phyloP scores from a whole-genome alignment of 768 basidiomycete genomes.

The Russula emetica region DNA sequence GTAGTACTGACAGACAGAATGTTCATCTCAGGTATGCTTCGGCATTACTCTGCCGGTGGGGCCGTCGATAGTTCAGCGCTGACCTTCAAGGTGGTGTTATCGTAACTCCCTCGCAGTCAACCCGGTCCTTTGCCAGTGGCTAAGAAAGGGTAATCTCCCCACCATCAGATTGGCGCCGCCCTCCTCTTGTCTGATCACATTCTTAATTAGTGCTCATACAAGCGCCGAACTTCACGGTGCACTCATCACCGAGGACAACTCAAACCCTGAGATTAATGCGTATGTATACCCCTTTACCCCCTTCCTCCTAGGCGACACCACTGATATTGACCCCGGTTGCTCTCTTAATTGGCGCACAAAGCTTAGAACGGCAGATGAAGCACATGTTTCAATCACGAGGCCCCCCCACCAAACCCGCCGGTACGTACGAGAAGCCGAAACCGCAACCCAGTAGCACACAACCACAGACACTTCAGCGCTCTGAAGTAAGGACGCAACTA shows the following conservation, averaged over 20 bases:
- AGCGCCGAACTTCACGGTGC: not conserved
- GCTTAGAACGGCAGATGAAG: not conserved
- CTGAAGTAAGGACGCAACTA: not conserved
- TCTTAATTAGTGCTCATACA: not conserved
- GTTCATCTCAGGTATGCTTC: not conserved
- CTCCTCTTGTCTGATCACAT: not conserved
- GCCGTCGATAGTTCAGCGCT: not conserved
- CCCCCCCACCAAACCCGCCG: not conserved
- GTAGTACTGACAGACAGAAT: not conserved
- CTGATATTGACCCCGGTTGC: not conserved
- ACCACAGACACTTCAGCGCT: not conserved
- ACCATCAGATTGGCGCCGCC: not conserved
- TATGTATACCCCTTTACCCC: not conserved
- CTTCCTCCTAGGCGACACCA: not conserved
- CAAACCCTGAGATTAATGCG: not conserved
- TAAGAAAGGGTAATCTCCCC: not conserved
- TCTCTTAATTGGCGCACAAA: not conserved
- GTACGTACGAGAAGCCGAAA: not conserved
- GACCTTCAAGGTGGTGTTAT: not conserved
- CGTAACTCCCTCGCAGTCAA: not conserved
- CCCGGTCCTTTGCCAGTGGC: not conserved
- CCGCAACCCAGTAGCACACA: not conserved
- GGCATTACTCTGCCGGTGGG: not conserved
- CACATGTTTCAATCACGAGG: not conserved
- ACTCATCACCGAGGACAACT: not conserved